phyloP scores from a whole-genome alignment of 305 asterid species.

The Rubia tinctorum region DNA sequence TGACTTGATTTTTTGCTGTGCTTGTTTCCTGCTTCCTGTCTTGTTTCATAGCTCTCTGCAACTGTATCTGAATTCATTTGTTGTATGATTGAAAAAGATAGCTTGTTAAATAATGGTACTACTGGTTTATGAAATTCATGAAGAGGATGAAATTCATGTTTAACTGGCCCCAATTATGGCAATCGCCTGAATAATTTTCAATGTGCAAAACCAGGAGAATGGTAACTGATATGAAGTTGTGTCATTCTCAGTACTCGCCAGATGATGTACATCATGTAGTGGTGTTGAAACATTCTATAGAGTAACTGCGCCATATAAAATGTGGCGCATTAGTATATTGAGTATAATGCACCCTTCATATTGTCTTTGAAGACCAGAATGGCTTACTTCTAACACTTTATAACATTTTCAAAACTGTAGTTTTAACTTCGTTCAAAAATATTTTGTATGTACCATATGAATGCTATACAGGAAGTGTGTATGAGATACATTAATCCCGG shows the following conservation, averaged over 20 bases:
- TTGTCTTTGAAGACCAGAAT: neutral
- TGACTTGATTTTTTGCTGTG: neutral
- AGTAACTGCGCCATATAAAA: neutral
- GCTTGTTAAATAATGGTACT: neutral
- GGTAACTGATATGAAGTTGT: neutral
- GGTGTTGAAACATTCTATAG: neutral
- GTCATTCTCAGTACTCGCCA: neutral
- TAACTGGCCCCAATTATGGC: neutral
- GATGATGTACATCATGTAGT: neutral
- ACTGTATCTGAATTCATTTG: neutral
- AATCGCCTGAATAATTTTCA: neutral
- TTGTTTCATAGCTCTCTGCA: neutral
- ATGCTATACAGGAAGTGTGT: neutral
- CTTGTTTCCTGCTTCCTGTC: neutral
- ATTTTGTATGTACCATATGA: neutral
- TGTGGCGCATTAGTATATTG: neutral
- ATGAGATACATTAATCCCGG: neutral
- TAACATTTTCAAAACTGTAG: neutral
- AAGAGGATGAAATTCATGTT: neutral
- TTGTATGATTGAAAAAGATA: neutral
- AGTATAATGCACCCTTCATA: neutral
- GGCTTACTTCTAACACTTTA: neutral
- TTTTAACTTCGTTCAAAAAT: neutral
- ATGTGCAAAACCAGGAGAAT: neutral
- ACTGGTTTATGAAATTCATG: neutral